These are phyloP conservation scores for Cyclocybe cylindracea DNA, from an alignment of 768 basidiomycete species.

Conservation along the genomic window DNA sequence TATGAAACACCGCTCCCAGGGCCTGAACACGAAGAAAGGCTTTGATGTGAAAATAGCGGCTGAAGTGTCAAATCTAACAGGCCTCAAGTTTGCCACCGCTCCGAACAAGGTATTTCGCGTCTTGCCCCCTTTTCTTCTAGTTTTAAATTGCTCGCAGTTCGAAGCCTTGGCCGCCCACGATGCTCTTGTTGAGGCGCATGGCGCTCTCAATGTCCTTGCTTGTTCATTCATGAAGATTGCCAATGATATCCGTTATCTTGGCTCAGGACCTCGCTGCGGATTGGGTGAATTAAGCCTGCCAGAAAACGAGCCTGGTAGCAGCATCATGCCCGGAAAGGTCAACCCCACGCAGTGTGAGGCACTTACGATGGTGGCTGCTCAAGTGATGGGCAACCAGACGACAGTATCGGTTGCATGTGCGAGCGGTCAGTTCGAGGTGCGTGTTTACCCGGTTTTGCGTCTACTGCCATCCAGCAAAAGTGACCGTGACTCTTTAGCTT, in stretches of 20 bases:
- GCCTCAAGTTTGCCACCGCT: conserved; percentile 90
- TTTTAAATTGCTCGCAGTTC: conserved; percentile 54
- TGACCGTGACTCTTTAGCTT: conserved; percentile 48
- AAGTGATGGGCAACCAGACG: conserved; percentile 98
- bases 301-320: conserved; percentile 98
- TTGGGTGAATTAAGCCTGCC: conserved; percentile 93
- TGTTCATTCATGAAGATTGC: conserved; percentile 99
- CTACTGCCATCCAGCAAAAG: neutral
- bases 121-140: neutral
- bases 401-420: conserved; percentile 90
- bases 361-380: conserved; percentile 97
- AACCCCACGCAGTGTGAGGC: conserved; percentile 99
- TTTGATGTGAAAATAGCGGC: conserved; percentile 94
- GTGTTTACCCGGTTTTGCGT: conserved; percentile 13
- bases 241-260: conserved; percentile 97
- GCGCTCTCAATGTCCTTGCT: conserved; percentile 95
- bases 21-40: conserved; percentile 94
- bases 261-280: conserved; percentile 96
- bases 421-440: conserved; percentile 95
- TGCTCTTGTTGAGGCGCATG: conserved; percentile 95
- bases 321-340: conserved; percentile 99
- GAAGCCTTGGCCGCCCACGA: conserved; percentile 98
- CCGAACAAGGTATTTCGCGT: conserved; percentile 84
- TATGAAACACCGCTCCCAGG: conserved; percentile 46
- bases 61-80: conserved; percentile 90